Percentiles rank a stretch among this genome's conserved stretches.
phyloP scores from a whole-genome alignment of 2,329 filamentous ascomycete species.

The Seiridium unicorne region DNA sequence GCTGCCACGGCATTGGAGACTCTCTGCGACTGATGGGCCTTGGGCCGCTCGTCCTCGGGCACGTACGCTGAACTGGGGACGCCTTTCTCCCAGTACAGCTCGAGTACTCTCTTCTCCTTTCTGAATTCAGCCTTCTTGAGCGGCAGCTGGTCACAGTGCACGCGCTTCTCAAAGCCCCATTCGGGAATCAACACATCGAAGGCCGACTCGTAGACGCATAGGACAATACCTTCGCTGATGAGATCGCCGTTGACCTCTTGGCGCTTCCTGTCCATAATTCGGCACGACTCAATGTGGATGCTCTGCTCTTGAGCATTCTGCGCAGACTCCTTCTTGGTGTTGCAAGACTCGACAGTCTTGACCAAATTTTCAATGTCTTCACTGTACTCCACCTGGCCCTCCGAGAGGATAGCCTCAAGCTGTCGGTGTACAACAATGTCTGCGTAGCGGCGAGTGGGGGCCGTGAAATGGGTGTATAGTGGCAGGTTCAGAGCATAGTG shows the following conservation, averaged over 20 bases:
- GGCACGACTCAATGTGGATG: constrained; percentile 96
- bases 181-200: constrained; percentile 98
- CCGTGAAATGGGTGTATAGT: constrained; percentile 96
- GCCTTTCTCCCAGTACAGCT: constrained; percentile 99
- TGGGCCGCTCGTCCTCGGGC: constrained; percentile 93
- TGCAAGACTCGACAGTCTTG: constrained; percentile 94
- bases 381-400: constrained; percentile 77
- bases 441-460: constrained; percentile 89
- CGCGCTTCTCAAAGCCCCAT: constrained; percentile 98
- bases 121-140: constrained; percentile 99
- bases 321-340: constrained; percentile 98
- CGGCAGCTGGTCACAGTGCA: constrained; percentile 96
- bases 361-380: constrained; percentile 86
- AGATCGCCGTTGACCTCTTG: constrained; percentile 86
- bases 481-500: constrained; percentile 94
- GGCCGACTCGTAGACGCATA: constrained; percentile 97
- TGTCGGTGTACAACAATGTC: constrained; percentile 96
- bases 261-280: constrained; percentile 89
- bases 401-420: constrained; percentile 80
- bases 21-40: constrained; percentile 72
- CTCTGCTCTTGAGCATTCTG: constrained; percentile 98
- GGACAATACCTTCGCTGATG: constrained; percentile 91
- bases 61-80: constrained; percentile 94
- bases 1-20: constrained; percentile 74
- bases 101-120: constrained; percentile 90